Conservation (phyloP, 73 alveolate genomes). For the Paramecium primaurelia region DNA sequence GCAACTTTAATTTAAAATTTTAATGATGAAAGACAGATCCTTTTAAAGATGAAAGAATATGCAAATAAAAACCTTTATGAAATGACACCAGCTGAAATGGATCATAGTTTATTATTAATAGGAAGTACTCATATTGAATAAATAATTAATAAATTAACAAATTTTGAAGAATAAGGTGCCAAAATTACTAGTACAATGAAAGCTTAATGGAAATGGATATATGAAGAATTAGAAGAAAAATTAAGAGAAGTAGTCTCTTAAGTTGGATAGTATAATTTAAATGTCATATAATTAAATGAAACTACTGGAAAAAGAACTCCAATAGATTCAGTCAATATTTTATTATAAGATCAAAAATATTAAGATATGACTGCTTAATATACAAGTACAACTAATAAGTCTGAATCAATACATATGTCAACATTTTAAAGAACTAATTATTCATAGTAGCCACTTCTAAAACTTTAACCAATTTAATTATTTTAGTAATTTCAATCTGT, state of each 20-base stretch:
- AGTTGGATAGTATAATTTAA: background rate
- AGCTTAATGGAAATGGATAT: background rate
- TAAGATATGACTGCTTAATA: background rate
- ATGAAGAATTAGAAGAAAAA: background rate
- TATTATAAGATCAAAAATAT: background rate
- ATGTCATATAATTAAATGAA: background rate
- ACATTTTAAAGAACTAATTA: background rate
- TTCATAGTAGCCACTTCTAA: background rate
- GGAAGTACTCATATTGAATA: background rate
- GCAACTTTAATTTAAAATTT: background rate
- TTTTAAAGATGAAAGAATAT: background rate
- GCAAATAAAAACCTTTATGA: background rate
- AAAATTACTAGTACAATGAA: background rate
- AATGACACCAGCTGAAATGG: slow-evolving; percentile 45
- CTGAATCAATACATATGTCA: background rate
- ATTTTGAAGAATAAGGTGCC: background rate
- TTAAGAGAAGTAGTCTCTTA: background rate
- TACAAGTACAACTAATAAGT: background rate
- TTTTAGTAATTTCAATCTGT: background rate
- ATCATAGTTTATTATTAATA: slow-evolving; percentile 15
- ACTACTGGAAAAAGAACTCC: background rate
- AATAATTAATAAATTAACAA: background rate
- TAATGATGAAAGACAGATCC: background rate
- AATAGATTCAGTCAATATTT: background rate
- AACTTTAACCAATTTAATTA: background rate